Evolutionary conservation across 148 eudicot genomes (phyloP).

Genomic region (Agrostemma githago): DNA sequence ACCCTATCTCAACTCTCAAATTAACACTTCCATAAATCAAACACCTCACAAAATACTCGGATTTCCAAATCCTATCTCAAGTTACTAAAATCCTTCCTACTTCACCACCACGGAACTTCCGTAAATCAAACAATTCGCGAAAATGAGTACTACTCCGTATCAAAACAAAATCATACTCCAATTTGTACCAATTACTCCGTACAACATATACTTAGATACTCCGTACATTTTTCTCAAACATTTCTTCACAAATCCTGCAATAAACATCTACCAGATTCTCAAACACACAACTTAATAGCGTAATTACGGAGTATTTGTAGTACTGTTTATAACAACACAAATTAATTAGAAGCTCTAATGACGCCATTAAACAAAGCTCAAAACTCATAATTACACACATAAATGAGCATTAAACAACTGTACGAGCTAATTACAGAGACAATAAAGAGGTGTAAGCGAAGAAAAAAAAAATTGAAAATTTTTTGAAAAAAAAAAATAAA

Average conservation of each 20-base stretch:
- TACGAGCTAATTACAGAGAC: not conserved
- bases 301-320: too few species aligned
- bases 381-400: not conserved
- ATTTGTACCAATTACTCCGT: not conserved
- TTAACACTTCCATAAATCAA: not conserved
- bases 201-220: not conserved
- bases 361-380: not conserved
- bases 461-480: too few species aligned
- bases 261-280: not conserved
- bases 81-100: not conserved
- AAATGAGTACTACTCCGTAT: not conserved
- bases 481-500: not conserved
- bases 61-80: not conserved
- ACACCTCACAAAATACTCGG: not conserved
- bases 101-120: not conserved
- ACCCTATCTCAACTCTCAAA: too few species aligned
- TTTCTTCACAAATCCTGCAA: too few species aligned
- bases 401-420: not conserved
- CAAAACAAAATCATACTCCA: not conserved
- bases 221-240: not conserved
- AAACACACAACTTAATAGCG: not conserved
- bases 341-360: conserved; percentile 1
- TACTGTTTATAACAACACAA: not conserved
- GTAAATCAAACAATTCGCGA: conserved; percentile 1
- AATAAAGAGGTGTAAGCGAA: not conserved